A percentile compares a stretch with the other conserved stretches of the same genome.
Evolutionary conservation across 306 rosid species (phyloP).

Genomic region (Cicer judaicum): DNA sequence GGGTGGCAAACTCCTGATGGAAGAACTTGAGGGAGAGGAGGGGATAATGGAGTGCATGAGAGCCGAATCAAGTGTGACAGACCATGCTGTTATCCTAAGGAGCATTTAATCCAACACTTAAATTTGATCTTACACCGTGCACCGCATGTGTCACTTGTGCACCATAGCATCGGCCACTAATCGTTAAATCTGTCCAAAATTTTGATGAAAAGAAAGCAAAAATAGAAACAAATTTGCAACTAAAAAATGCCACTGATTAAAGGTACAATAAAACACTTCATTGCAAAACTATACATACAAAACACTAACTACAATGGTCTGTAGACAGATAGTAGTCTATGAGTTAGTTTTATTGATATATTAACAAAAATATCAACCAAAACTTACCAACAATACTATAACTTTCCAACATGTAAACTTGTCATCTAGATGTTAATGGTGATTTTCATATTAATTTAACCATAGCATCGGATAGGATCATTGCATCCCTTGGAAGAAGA

Average conservation of each 20-base stretch:
- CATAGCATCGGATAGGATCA: constrained; percentile 93
- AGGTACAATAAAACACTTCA: not conserved
- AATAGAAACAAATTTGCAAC: not conserved
- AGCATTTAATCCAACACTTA: no score
- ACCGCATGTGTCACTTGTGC: no score
- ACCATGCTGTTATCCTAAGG: no score
- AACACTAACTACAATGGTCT: not conserved
- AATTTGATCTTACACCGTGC: no score
- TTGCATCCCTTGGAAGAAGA: constrained; percentile 84
- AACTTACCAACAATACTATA: constrained; percentile 7
- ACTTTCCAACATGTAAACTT: constrained; percentile 25
- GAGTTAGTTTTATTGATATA: constrained; percentile 30
- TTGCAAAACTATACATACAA: constrained; percentile 21
- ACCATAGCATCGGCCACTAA: not conserved
- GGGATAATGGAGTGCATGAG: no score
- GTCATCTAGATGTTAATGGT: not conserved
- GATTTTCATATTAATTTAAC: constrained; percentile 48
- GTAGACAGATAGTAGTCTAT: not conserved
- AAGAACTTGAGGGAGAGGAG: no score
- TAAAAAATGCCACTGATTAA: not conserved
- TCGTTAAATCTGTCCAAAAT: not conserved
- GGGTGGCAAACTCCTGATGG: no score
- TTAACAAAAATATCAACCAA: constrained; percentile 15
- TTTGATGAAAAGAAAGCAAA: not conserved
- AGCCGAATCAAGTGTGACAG: no score